These are phyloP conservation scores for Colletotrichum paranaense DNA, from an alignment of 2,329 filamentous ascomycete genomes.

Conservation along the genomic window DNA sequence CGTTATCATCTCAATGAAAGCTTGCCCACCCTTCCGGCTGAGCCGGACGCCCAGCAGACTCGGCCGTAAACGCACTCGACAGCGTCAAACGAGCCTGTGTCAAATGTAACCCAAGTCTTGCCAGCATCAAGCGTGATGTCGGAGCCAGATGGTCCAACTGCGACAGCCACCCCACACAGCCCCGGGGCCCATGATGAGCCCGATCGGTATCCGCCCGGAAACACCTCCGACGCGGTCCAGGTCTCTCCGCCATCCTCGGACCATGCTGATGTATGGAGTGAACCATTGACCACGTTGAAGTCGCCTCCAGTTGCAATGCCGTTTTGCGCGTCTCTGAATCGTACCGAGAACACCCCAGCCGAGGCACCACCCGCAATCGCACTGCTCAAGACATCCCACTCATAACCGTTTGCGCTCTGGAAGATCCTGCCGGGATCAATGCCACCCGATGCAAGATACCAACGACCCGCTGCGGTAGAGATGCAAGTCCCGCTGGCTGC, in stretches of 20 bases:
- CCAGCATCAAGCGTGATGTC: constrained; percentile 45
- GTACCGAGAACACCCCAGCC: constrained; percentile 47
- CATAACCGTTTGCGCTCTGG: constrained; percentile 40
- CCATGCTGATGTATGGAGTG: constrained; percentile 42
- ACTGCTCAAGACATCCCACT: constrained; percentile 42
- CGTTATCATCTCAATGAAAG: constrained; percentile 10
- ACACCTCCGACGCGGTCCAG: constrained; percentile 41
- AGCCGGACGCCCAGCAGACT: constrained; percentile 47
- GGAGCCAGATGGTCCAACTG: constrained; percentile 47
- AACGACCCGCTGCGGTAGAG: constrained; percentile 40
- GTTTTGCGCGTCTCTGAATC: constrained; percentile 41
- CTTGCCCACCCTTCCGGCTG: constrained; percentile 41
- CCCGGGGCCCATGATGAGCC: constrained; percentile 44
- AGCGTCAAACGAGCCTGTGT: constrained; percentile 45
- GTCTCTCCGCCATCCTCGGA: constrained; percentile 44
- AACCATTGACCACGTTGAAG: constrained; percentile 40
- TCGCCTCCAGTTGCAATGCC: constrained; percentile 47
- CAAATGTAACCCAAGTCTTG: constrained; percentile 42
- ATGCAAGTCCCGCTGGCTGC: constrained; percentile 49
- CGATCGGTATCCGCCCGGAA: constrained; percentile 46
- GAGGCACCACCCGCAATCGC: constrained; percentile 42
- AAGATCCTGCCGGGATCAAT: constrained; percentile 44
- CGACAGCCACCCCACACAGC: constrained; percentile 40
- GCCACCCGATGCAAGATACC: constrained; percentile 44
- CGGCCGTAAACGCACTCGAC: constrained; percentile 42